phyloP scores from a whole-genome alignment of 1,139 yeast species.

The Nakaseomyces delphensis region DNA sequence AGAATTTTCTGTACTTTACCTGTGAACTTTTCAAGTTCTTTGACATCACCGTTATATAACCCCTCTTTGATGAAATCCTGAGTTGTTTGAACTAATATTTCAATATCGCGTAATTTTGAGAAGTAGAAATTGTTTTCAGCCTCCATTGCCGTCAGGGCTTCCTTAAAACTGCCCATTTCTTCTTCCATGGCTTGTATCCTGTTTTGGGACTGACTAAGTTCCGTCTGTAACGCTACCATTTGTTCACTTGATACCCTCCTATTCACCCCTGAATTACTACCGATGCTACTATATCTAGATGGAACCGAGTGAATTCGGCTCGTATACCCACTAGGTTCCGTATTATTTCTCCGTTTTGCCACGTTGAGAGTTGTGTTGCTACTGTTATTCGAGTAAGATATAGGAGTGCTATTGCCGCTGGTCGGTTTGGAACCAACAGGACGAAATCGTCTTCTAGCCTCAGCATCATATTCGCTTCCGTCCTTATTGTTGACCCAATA shows the following conservation, averaged over 20 bases:
- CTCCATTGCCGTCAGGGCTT: conserved; percentile 51
- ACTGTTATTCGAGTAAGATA: conserved; percentile 6
- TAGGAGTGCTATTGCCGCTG: conserved; percentile 13
- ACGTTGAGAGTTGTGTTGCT: conserved; percentile 4
- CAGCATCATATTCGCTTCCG: conserved; percentile 63
- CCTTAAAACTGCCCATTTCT: conserved; percentile 46
- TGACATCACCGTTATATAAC: conserved; percentile 29
- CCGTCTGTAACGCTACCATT: conserved; percentile 28
- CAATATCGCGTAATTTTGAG: conserved; percentile 81
- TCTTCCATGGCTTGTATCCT: conserved; percentile 39
- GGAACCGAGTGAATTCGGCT: conserved; percentile 5
- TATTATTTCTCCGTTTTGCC: conserved; percentile 5
- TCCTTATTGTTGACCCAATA: conserved; percentile 74
- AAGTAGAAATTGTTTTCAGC: conserved; percentile 84
- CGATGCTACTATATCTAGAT: conserved; percentile 1
- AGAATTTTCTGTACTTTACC: conserved; percentile 63
- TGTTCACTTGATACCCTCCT: conserved; percentile 26
- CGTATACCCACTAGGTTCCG: background rate
- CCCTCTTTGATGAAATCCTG: conserved; percentile 41
- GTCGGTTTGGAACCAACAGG: conserved; percentile 22
- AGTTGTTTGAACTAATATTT: conserved; percentile 63
- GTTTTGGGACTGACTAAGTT: conserved; percentile 31
- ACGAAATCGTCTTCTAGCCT: conserved; percentile 40
- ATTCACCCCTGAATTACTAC: background rate
- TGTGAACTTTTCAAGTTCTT: conserved; percentile 38